Evolutionary conservation across 2,329 filamentous ascomycete species (phyloP), one percentile per base, ranked within the genome.

Genomic region (Penicillium olsonii): DNA sequence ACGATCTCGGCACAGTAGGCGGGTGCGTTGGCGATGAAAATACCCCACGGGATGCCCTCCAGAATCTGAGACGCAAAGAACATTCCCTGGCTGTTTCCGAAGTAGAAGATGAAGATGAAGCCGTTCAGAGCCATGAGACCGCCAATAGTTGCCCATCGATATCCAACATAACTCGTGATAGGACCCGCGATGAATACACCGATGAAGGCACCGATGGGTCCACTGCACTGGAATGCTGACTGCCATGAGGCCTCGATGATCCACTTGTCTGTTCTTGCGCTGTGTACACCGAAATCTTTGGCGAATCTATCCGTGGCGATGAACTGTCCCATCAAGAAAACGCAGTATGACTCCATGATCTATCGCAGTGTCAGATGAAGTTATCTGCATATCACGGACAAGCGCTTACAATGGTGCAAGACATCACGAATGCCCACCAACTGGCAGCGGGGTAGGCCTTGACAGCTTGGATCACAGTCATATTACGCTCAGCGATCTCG

Each of bases 281-380:
- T 64, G 3, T 11, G 53, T 29, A 81, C 67, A 55, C 82, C 82
- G 57, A 72, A 84, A 4, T 71, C 53, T 0, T 71, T 2, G 24
- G 59, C 67, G 68, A 84, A 84, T 14, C 59, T 51, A 18, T 67
- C 45, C 7, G 78, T 72, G 49, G 82, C 81, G 35, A 84, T 67
- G 66, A 85, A 85, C 50, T 80, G 78, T 41, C 78, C 78, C 61
- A 80, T 83, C 18, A 85, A 69, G 72, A 85, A 84, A 53, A 85
- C 78, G 64, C 76, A 76, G 73, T 83, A 85, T 4, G 82, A 79
- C 64, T 85, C 83, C 83, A 85, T 85, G 58, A 84, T 82, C 82
- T 84, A 56, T 56, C 47, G 17, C 46, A 45, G 37, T 15, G 48
- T 57, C 52, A 62, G 39, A 54, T n/a, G 18, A 53, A 43, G 55